Evolutionary conservation across 2,329 filamentous ascomycete species (phyloP).

Genomic region (Clonostachys rosea): DNA sequence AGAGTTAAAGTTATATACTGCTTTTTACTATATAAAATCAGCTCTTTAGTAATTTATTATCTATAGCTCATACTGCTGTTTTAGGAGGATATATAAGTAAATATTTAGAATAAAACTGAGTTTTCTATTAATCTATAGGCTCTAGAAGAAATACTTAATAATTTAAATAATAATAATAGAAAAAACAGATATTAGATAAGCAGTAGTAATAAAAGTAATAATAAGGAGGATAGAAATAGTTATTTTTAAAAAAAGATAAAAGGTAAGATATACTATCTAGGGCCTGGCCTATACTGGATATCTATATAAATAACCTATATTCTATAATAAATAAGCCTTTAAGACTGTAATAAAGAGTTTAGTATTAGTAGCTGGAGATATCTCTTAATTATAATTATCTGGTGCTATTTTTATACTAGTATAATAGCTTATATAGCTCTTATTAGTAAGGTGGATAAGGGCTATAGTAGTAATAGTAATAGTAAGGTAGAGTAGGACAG

Average conservation of each 20-base stretch:
- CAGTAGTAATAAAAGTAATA: background rate
- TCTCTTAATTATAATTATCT: slow-evolving; percentile 2
- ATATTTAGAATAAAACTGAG: background rate
- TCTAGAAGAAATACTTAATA: background rate
- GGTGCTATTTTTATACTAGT: slow-evolving; percentile 2
- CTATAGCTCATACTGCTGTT: background rate
- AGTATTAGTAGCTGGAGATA: background rate
- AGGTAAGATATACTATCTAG: background rate
- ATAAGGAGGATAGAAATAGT: background rate
- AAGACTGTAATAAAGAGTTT: background rate
- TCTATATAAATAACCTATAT: background rate
- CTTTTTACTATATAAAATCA: background rate
- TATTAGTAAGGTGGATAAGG: background rate
- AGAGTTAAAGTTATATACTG: background rate
- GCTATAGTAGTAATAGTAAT: background rate
- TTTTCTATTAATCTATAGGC: background rate
- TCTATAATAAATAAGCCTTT: background rate
- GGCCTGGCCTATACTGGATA: background rate
- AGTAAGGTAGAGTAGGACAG: background rate
- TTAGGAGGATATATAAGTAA: background rate
- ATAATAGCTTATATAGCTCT: background rate
- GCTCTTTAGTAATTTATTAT: background rate
- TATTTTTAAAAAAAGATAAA: background rate
- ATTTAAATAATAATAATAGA: background rate
- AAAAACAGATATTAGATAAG: background rate